Conservation (phyloP, 1,139 yeast species). For the Hyphopichia wangnamkhiaoensis region DNA sequence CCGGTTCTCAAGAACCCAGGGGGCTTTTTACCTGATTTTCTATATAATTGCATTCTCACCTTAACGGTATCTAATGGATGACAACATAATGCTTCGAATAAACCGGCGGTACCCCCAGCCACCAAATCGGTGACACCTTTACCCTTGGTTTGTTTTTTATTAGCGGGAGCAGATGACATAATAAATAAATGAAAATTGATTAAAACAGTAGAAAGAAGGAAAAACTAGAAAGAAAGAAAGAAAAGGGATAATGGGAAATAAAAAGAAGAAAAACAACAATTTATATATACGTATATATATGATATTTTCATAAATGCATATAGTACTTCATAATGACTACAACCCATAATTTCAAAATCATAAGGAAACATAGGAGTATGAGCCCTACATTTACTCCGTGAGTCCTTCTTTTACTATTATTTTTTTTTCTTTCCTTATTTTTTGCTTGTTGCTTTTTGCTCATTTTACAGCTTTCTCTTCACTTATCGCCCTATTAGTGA, state of each 20-base stretch:
- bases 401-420: too few species aligned
- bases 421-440: too few species aligned
- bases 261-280: too few species aligned
- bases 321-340: too few species aligned
- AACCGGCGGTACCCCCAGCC: constrained; percentile 97
- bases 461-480: too few species aligned
- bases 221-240: not conserved
- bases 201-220: not conserved
- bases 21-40: constrained; percentile 61
- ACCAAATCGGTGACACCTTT: constrained; percentile 69
- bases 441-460: too few species aligned
- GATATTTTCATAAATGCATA: too few species aligned
- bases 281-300: too few species aligned
- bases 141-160: constrained; percentile 28
- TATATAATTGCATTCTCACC: constrained; percentile 92
- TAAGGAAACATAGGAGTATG: too few species aligned
- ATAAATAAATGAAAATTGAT: constrained; percentile 1
- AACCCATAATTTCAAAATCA: constrained; percentile 1
- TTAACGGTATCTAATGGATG: constrained; percentile 95
- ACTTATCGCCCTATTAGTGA: too few species aligned
- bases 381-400: too few species aligned
- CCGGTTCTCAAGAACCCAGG: constrained; percentile 91
- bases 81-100: constrained; percentile 93
- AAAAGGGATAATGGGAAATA: not conserved
- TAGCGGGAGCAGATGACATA: constrained; percentile 15